Evolutionary conservation across 2,329 filamentous ascomycete genomes (phyloP), one percentile per base, ranked within the genome.

Genomic region (Aspergillus sp.): DNA sequence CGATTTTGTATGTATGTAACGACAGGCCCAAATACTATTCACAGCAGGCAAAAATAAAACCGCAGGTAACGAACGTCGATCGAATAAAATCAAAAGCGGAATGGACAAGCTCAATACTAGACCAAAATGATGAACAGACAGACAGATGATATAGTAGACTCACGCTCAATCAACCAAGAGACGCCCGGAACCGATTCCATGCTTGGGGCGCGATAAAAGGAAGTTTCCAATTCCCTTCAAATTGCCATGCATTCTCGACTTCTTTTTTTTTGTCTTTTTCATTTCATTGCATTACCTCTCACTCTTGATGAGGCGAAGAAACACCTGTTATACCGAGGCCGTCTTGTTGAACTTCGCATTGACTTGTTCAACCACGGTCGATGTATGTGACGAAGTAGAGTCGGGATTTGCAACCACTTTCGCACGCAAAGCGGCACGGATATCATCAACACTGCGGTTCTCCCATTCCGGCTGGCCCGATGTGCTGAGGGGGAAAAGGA

Each of bases 391-490:
- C 3, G 65, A 53, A 8, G 11, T 21, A 8, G 62, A 44, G 6
- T 62, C 51, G 4, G 37, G 59, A 21, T 66, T 68, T 3, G 63
- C 65, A 8, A 73, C 52, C 2, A 73, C 71, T 60, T 79, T 79
- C 0, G 74, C 64, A 23, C 66, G 68, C 47, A 79, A 63, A 2
- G 76, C 77, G 3, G 67, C 70, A 9, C 76, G 71, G 57, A 85
- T 81, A 55, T 80, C 79, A 1, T 74, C 71, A 53, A 81, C 73
- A 54, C 75, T 78, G 31, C 79, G 78, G 31, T 71, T 64, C 69
- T 77, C 78, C 82, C 82, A 85, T 6, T 75, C 73, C 3, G 70
- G 70, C 66, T 77, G 83, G 31, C 80, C 79, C 57, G 72, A 74
- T 60, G 73, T 72, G 67, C 80, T 76, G 35, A 76, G 65, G 4